These are phyloP conservation scores for Ophiostoma himal-ulmi DNA, from an alignment of 2,329 filamentous ascomycete species.

Conservation along the genomic window DNA sequence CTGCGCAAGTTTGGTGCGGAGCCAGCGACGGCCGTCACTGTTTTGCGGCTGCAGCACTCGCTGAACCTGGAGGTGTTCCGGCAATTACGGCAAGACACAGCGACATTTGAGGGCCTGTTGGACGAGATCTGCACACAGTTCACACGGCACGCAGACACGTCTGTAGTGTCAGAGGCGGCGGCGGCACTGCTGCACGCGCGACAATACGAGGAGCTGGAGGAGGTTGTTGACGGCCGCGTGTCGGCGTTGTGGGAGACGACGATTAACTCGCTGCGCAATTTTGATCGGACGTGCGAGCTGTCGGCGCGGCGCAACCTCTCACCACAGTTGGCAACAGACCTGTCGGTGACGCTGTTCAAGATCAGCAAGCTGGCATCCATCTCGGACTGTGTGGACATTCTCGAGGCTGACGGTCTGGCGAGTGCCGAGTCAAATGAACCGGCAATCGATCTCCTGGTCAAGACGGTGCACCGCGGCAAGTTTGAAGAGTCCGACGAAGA, in stretches of 20 bases:
- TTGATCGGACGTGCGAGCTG: constrained; percentile 67
- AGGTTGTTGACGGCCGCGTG: constrained; percentile 74
- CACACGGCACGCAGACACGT: constrained; percentile 80
- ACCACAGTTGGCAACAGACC: constrained; percentile 57
- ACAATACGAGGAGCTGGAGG: constrained; percentile 80
- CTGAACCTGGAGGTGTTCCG: constrained; percentile 84
- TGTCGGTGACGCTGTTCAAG: constrained; percentile 70
- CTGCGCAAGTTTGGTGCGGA: constrained; percentile 91
- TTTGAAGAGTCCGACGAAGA: constrained; percentile 63
- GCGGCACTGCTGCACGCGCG: constrained; percentile 78
- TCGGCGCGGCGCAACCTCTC: constrained; percentile 63
- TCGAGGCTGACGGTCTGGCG: constrained; percentile 57
- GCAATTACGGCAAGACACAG: constrained; percentile 78
- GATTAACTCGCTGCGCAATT: constrained; percentile 63
- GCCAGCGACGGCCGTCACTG: constrained; percentile 76
- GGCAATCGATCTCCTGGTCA: constrained; percentile 63
- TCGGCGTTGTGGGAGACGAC: constrained; percentile 81
- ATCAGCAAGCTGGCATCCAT: constrained; percentile 75
- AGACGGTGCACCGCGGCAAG: constrained; percentile 67
- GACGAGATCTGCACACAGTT: constrained; percentile 95
- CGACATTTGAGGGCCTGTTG: constrained; percentile 71
- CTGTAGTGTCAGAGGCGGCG: constrained; percentile 77
- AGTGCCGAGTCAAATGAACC: constrained; percentile 44
- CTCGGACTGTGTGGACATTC: constrained; percentile 66
- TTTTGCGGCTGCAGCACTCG: constrained; percentile 77